Evolutionary conservation across 75 land plant genomes (phyloP).

Genomic region (Ceratopteris richardii): DNA sequence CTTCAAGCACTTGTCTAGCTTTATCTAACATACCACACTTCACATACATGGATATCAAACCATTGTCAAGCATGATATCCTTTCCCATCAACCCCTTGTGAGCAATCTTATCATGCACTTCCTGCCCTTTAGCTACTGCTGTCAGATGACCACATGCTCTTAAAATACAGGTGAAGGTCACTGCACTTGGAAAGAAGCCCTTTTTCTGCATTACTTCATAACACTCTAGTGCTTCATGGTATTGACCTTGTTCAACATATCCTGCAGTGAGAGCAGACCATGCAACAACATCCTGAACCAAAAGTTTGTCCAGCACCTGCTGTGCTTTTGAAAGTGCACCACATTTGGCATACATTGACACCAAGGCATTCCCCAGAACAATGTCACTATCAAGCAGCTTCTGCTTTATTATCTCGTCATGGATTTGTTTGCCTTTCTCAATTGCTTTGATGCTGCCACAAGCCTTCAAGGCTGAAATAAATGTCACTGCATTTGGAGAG

Average conservation of each 20-base stretch:
- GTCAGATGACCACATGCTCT: slow-evolving; percentile 36
- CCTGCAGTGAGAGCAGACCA: neutral
- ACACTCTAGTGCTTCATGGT: no score
- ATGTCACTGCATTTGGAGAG: slow-evolving; percentile 32
- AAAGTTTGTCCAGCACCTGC: no score
- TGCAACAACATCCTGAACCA: no score
- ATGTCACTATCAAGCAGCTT: slow-evolving; percentile 7
- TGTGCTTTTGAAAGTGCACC: no score
- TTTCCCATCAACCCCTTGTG: slow-evolving; percentile 12
- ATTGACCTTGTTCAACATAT: no score
- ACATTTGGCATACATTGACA: no score
- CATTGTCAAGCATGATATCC: slow-evolving; percentile 13
- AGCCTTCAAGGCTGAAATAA: slow-evolving; percentile 20
- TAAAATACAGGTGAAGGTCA: no score
- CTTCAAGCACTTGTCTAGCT: no score
- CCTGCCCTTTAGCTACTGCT: slow-evolving; percentile 30
- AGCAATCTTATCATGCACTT: slow-evolving; percentile 35
- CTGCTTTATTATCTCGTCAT: slow-evolving; percentile 11
- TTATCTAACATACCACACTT: no score
- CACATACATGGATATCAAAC: no score
- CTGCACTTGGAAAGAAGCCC: neutral
- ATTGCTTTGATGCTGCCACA: slow-evolving; percentile 5
- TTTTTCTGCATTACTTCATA: no score
- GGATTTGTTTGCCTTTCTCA: slow-evolving; percentile 14
- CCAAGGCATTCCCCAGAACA: neutral